phyloP scores from a whole-genome alignment of 306 rosid species.

The Canavalia ensiformis region DNA sequence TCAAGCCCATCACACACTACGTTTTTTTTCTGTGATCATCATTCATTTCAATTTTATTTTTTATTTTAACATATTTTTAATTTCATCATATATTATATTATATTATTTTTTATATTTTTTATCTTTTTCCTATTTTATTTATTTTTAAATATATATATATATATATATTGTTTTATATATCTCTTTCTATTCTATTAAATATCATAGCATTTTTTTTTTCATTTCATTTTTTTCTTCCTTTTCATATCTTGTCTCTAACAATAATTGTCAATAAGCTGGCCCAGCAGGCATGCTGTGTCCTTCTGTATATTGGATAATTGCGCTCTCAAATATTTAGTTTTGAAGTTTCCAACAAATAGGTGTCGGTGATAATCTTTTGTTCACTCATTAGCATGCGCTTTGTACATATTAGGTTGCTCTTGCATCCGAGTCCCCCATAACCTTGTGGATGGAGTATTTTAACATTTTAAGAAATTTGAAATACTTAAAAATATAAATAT shows the following conservation, averaged over 20 bases:
- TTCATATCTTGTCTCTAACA: conserved; percentile 44
- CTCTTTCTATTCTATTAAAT: no score
- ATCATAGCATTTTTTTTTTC: background rate
- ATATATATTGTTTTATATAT: no score
- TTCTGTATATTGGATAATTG: conserved; percentile 42
- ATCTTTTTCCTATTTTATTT: no score
- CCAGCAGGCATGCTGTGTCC: conserved; percentile 60
- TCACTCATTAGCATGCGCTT: background rate
- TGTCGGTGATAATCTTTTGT: background rate
- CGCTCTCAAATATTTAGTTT: background rate
- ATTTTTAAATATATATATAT: no score
- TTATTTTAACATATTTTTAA: no score
- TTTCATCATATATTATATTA: no score
- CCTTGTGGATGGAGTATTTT: no score
- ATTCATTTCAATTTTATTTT: background rate
- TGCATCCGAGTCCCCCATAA: background rate
- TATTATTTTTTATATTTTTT: no score
- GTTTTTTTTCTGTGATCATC: background rate
- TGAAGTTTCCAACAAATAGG: background rate
- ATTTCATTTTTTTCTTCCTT: background rate
- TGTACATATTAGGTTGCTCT: background rate
- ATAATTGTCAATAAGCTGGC: conserved; percentile 64
- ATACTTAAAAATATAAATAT: no score
- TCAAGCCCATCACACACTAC: conserved; percentile 57
- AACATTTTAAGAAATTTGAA: no score